These are phyloP conservation scores for Magnolia sinica DNA, from an alignment of 164 flowering plant genomes.

Conservation along the genomic window DNA sequence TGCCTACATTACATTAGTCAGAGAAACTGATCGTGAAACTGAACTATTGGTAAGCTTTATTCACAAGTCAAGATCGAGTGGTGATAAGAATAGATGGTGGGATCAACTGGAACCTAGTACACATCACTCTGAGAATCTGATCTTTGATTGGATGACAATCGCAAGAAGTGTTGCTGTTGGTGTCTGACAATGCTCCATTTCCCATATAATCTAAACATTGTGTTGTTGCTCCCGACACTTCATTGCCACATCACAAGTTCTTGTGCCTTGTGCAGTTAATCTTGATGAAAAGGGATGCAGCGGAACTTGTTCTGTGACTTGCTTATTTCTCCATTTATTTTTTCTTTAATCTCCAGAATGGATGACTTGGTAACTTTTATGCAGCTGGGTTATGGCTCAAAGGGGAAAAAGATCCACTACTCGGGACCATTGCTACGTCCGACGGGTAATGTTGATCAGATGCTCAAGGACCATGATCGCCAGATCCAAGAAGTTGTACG, in stretches of 20 bases:
- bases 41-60: background rate
- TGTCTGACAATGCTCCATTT: too few relatives aligned
- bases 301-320: background rate
- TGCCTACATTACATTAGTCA: background rate
- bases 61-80: background rate
- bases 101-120: background rate
- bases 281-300: too few relatives aligned
- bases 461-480: slow-evolving; percentile 88
- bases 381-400: slow-evolving; percentile 78
- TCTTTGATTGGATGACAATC: too few relatives aligned
- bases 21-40: background rate
- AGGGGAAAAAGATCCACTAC: slow-evolving; percentile 84
- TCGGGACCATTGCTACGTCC: slow-evolving; percentile 84
- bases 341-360: background rate
- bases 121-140: background rate
- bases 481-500: slow-evolving; percentile 93
- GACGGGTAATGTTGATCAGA: slow-evolving; percentile 80
- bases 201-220: too few relatives aligned
- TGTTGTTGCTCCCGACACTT: background rate
- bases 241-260: background rate
- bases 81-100: background rate
- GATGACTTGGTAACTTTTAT: slow-evolving; percentile 2
- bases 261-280: background rate
- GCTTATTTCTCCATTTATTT: background rate
- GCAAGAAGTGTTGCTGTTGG: too few relatives aligned